Conservation (phyloP, 2,329 filamentous ascomycete species). For the Blastomyces percursus region DNA sequence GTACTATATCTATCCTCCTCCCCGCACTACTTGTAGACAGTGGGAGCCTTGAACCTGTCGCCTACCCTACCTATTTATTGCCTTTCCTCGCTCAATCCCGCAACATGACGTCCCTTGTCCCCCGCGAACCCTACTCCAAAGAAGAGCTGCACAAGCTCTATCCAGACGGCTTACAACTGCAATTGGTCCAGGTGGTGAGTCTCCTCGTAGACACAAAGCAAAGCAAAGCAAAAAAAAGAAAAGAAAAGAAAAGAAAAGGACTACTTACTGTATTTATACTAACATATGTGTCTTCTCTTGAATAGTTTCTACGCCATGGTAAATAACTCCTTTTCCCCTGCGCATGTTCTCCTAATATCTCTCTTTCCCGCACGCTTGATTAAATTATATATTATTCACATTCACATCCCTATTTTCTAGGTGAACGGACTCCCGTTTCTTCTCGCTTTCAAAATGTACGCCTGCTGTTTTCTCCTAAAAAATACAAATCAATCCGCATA, state of each 20-base stretch:
- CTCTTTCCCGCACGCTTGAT: too few relatives aligned
- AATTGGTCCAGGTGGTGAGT: constrained; percentile 72
- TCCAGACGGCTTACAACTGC: constrained; percentile 65
- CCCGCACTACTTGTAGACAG: too few relatives aligned
- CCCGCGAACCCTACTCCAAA: constrained; percentile 63
- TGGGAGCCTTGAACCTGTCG: too few relatives aligned
- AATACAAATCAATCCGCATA: too few relatives aligned
- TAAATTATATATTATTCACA: neutral
- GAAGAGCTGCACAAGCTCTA: constrained; percentile 75
- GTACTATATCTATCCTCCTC: too few relatives aligned
- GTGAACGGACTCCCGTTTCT: constrained; percentile 71
- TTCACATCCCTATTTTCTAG: constrained; percentile 22
- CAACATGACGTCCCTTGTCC: constrained; percentile 65
- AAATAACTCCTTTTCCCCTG: neutral
- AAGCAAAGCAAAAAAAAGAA: neutral
- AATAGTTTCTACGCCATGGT: constrained; percentile 60
- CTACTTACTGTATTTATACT: neutral
- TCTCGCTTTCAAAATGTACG: constrained; percentile 71
- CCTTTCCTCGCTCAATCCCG: neutral
- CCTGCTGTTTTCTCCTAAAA: neutral
- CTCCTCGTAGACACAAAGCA: neutral
- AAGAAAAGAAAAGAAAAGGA: neutral
- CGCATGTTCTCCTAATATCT: too few relatives aligned
- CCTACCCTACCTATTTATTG: neutral
- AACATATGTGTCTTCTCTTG: neutral